Evolutionary conservation across 2,329 filamentous ascomycete genomes (phyloP), one percentile per base, ranked within the genome.

Genomic region (Epichloe coenophiala): DNA sequence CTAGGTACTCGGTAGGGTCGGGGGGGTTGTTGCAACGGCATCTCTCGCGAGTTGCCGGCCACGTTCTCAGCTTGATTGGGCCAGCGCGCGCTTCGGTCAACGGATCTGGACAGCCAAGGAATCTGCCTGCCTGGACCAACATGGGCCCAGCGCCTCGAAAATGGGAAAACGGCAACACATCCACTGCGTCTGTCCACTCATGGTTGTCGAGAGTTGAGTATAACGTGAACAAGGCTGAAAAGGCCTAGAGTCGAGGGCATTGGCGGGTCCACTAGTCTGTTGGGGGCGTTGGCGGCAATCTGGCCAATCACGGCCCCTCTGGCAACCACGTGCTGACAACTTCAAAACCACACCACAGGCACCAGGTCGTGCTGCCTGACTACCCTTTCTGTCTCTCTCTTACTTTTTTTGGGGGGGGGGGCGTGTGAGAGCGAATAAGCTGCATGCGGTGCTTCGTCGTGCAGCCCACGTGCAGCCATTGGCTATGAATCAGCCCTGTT

Each of bases 11-110:
- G 33, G 27, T 23, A 12, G 44, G 33, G 15, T 2, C 45, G 36
- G 21, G 21, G 21, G 21, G 38, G 15, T 31, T 39, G 45, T 31
- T 47, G 45, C 38, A 40, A 40, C n/a, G 1, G 9, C 27, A 31
- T 31, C 27, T 11, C 8, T 31, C 27, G 27, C 27, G 27, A 31
- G 8, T 31, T 31, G 27, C 27, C 27, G 27, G 2, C 23, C 46
- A 48, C 46, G 46, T 48, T 48, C 33, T 43, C 33, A 19, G 33
- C 40, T 49, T 49, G 40, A 49, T 49, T 49, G 17, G 17, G 46
- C 38, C 27, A 7, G 19, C 45, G 36, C 17, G 15, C 45, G 41
- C n/a, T 27, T 43, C 41, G 41, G 21, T 43, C 27, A 1, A 31
- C 27, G 4, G 27, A 31, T 43, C 15, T 8, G 41, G 21, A 5